Base-by-base conservation (phyloP, 805 yeast species). In the Kazachstania taianensis region DNA sequence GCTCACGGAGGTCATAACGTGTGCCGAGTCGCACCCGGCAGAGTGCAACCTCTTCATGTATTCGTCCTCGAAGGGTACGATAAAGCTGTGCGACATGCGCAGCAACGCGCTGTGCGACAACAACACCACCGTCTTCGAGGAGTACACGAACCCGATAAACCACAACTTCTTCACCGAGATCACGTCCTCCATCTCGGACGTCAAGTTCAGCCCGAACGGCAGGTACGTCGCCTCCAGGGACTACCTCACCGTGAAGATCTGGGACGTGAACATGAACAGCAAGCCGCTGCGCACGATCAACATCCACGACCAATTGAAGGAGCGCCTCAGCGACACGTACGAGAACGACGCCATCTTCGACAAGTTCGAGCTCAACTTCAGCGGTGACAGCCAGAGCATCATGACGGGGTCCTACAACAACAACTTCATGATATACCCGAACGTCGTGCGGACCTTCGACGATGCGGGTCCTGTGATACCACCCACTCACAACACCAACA, bases 281-380 rank as follows among this genome's bases (percentile, higher is more conserved):
- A 84, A 81, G 59, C 99, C 99, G 25, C 64, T 94, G 39, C 85
- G 85, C 61, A 87, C 96, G 12, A 87, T 92, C 42, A 85, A 85
- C 57, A 86, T 94, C 44, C 98, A 92, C 62, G 97, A 92, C 58
- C 94, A 84, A 58, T 73, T 92, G 53, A 76, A 95, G 50, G 95
- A 86, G 53, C 71, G 89, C 54, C 67, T 92, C 53, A 89, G 97
- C 65, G 96, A 94, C 60, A 86, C 97, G 30, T 92, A 94, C 66
- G 99, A 92, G 61, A 87, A 86, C 58, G 99, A 92, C 65, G 94
- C 97, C 31, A 92, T 92, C 39, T 92, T 92, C 64, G 98, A 92
- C 67, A 94, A 92, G 68, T 92, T 92, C 61, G 98, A 92, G 68
- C 95, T 87, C 43, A 92, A 79, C 49, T 86, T 92, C 55, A 73